Evolutionary conservation across 306 rosid species (phyloP), one percentile per base, ranked within the genome.

Genomic region (Neltuma alba): DNA sequence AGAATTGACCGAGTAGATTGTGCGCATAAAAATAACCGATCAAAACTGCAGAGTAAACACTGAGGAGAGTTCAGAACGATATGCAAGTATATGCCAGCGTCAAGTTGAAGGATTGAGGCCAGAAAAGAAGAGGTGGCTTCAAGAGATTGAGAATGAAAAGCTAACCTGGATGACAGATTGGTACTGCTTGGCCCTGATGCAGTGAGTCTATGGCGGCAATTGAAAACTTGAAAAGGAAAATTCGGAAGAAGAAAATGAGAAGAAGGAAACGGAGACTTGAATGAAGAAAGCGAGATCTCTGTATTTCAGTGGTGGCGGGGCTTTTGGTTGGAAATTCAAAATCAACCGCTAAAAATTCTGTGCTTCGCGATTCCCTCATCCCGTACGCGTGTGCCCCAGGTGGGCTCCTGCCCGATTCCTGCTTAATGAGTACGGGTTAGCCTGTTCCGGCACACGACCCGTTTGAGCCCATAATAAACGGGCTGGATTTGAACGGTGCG

Each of bases 1-100:
- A 27, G 75, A 81, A 21, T 48, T 72, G 37, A 37, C 72, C 58
- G 47, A 72, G 42, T 6, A 72, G 60, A 80, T 63, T 71, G 38
- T 4, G 37, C 40, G 27, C 67, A 38, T 14, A 0, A 38, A 27
- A 58, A 37, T 57, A 2, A 13, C 37, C 8, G 14, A 28, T 47
- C 37, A 10, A 25, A 55, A 23, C 36, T 15, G 36, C 2, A n/a
- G 23, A 55, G 57, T 6, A 37, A 38, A 36, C 16, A 21, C 16
- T 10, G 23, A 13, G 23, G 42, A 1, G 21, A 41, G 27, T 52
- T 57, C 30, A 58, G 48, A 66, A 65, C 40, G 9, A 33, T 31
- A 60, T 48, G 50, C 64, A 13, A 2, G 9, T 6, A 40, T 12
- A 40, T 20, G 71, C 7, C 38, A 44, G 50, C 71, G 16, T 23